phyloP scores from a whole-genome alignment of 2,329 filamentous ascomycete species.

The Diaporthe sp. region DNA sequence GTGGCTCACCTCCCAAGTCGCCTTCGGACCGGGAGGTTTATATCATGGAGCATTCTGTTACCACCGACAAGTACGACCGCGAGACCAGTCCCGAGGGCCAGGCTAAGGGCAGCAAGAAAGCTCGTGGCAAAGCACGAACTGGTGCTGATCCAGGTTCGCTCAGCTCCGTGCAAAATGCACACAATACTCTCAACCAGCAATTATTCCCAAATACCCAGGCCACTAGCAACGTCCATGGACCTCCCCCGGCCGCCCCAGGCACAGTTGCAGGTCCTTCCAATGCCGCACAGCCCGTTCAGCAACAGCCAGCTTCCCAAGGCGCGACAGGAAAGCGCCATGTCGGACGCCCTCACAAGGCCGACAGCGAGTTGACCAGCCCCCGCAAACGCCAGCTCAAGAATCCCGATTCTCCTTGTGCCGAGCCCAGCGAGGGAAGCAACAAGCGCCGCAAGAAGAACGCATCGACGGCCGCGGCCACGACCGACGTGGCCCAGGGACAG shows the following conservation, averaged over 20 bases:
- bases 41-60: neutral
- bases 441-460: slow-evolving; percentile 13
- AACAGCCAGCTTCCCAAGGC: neutral
- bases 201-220: neutral
- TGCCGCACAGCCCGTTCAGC: neutral
- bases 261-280: neutral
- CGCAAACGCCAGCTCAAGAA: neutral
- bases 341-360: slow-evolving; percentile 5
- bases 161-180: neutral
- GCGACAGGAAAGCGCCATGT: neutral
- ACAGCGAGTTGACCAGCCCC: neutral
- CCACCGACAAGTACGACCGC: neutral
- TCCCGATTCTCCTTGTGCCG: slow-evolving; percentile 5
- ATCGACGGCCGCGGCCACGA: neutral
- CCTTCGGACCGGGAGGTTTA: neutral
- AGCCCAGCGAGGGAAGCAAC: neutral
- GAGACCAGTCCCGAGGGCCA: neutral
- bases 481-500: neutral
- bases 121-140: neutral
- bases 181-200: slow-evolving; percentile 6
- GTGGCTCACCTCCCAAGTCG: neutral
- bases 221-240: too few species aligned
- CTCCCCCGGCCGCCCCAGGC: neutral
- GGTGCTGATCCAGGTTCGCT: neutral
- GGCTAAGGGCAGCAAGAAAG: neutral